phyloP scores from a whole-genome alignment of 768 basidiomycete genomes.

The Calocera cornea region DNA sequence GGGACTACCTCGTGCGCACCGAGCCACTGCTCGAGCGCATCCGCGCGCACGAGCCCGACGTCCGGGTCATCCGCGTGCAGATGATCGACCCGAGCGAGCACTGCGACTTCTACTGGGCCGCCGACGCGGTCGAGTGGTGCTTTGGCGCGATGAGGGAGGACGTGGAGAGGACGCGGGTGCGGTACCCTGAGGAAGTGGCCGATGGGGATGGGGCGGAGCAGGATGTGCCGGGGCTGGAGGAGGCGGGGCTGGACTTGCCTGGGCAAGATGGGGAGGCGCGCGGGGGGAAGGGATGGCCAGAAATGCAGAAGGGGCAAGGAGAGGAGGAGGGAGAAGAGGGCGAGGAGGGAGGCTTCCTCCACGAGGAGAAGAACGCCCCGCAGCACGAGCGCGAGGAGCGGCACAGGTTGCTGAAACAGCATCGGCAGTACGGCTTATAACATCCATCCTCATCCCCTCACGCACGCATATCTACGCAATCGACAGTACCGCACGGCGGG shows the following conservation, averaged over 20 bases:
- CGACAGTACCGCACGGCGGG: too few species aligned
- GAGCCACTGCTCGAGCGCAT: constrained; percentile 35
- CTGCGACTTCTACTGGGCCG: constrained; percentile 28
- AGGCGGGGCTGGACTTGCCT: background rate
- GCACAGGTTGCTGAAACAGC: too few species aligned
- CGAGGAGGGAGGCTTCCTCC: background rate
- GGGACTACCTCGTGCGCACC: constrained; percentile 31
- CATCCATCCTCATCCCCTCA: too few species aligned
- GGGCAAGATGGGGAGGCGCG: background rate
- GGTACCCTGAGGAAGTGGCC: constrained; percentile 24
- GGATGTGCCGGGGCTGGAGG: background rate
- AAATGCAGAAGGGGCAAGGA: background rate
- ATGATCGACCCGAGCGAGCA: constrained; percentile 32
- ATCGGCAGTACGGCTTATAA: too few species aligned
- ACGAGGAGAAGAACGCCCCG: background rate
- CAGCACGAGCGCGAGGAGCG: background rate
- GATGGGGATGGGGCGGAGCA: background rate
- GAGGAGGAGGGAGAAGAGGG: background rate
- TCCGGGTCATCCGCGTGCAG: constrained; percentile 30
- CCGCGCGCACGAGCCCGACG: constrained; percentile 29
- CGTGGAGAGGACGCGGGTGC: constrained; percentile 29
- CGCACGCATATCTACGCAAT: too few species aligned
- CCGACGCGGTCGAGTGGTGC: constrained; percentile 35
- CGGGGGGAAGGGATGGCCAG: background rate
- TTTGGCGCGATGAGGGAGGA: constrained; percentile 28